Evolutionary conservation across 164 flowering plant genomes (phyloP), one percentile per base, ranked within the genome.

Genomic region (Santalum album): DNA sequence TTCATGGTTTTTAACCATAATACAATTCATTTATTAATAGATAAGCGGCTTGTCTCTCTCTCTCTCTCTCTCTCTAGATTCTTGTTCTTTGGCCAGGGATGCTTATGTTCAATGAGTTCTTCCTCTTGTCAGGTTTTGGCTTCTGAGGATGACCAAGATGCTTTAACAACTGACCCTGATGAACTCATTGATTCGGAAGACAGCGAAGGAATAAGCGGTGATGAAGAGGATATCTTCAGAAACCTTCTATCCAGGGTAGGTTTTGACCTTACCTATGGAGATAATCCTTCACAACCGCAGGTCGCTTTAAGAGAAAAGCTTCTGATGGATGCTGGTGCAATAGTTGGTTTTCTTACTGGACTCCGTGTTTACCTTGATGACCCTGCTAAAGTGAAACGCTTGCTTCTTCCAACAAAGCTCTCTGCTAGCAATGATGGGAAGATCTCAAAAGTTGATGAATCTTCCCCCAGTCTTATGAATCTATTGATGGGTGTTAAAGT

Each of bases 291-390:
- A 53, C 90, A 94, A 54, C 99, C 96, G 53, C 99, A 84, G 70
- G 96, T 90, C 61, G 87, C 96, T 46, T 71, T 87, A 54, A 77
- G 97, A 71, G 97, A 94, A 65, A 90, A 85, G 66, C 95, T 94
- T 62, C 67, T 90, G 36, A 87, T 90, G 96, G 97, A 94, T 86
- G 96, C 99, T 51, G 97, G 99, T 55, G 97, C 97, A 35, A 92
- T 92, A 58, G 96, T 97, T 76, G 97, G 96, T 59, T 94, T 90
- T 65, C 70, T 94, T 51, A 84, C 99, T 63, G 97, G 99, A 23
- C 90, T 94, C 48, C 97, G 99, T 63, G 90, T 90, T 60, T 94
- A 90, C 75, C 96, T 94, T 59, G 97, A 94, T 82, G 97, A 94
- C 70, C 99, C 99, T 54, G 92, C 81, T 26, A 94, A 94, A 75